Conservation (phyloP, 2,329 filamentous ascomycete genomes). For the Hymenoscyphus linearis region DNA sequence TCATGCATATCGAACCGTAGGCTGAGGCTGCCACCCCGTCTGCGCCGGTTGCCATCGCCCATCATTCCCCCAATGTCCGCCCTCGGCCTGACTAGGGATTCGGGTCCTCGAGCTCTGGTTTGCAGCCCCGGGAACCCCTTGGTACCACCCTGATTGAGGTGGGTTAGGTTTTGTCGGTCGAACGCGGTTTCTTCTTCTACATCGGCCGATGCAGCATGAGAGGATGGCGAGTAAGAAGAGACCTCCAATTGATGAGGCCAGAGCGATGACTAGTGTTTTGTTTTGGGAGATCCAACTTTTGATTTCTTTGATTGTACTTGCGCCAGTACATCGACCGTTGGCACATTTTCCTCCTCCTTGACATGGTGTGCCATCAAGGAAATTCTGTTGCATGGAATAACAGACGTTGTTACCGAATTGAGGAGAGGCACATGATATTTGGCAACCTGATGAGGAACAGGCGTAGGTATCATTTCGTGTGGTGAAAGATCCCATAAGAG, state of each 20-base stretch:
- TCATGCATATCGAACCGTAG: slow-evolving; percentile 10
- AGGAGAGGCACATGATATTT: slow-evolving; percentile 67
- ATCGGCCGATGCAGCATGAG: slow-evolving; percentile 59
- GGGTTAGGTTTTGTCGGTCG: slow-evolving; percentile 7
- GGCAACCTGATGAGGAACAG: slow-evolving; percentile 69
- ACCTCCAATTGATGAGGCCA: slow-evolving; percentile 65
- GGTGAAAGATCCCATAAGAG: slow-evolving; percentile 70
- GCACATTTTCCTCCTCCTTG: slow-evolving; percentile 71
- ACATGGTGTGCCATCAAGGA: slow-evolving; percentile 86
- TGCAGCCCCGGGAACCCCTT: not conserved
- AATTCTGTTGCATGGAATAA: slow-evolving; percentile 79
- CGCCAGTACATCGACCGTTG: slow-evolving; percentile 73
- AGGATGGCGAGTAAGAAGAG: slow-evolving; percentile 65
- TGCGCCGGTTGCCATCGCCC: slow-evolving; percentile 8
- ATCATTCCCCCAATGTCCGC: slow-evolving; percentile 6
- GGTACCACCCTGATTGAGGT: slow-evolving; percentile 13
- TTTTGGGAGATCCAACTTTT: slow-evolving; percentile 70
- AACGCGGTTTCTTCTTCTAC: slow-evolving; percentile 29
- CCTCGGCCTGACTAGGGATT: not conserved
- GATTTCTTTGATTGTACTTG: slow-evolving; percentile 65
- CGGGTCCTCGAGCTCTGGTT: not conserved
- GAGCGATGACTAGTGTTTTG: slow-evolving; percentile 75
- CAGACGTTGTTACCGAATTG: slow-evolving; percentile 62
- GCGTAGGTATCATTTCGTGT: slow-evolving; percentile 72
- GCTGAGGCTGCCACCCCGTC: slow-evolving; percentile 5